Conservation (phyloP, 1,284 basidiomycete species). For the Phellinidium pouzarii region DNA sequence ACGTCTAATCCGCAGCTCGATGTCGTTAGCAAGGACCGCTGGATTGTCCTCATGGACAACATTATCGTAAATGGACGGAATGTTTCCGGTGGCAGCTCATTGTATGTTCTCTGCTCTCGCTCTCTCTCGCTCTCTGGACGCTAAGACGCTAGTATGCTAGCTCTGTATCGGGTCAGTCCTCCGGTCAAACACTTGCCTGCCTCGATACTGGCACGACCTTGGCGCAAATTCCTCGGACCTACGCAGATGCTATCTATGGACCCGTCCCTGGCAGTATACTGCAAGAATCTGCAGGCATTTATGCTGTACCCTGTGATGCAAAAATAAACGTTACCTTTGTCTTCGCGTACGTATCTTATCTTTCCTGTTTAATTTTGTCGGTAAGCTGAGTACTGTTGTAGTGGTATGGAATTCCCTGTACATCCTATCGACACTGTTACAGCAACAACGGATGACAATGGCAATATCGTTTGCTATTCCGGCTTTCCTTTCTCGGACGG, state of each 20-base stretch:
- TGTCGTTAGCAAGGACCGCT: conserved; percentile 17
- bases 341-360: conserved; percentile 7
- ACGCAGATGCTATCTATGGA: conserved; percentile 19
- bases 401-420: conserved; percentile 15
- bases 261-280: conserved; percentile 17
- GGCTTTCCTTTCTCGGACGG: conserved; percentile 11
- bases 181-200: conserved; percentile 18
- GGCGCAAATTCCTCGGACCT: conserved; percentile 14
- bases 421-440: conserved; percentile 20
- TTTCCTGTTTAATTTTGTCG: background rate
- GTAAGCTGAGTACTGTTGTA: background rate
- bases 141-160: background rate
- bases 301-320: conserved; percentile 18
- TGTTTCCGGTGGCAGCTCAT: conserved; percentile 9
- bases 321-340: conserved; percentile 17
- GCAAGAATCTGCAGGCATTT: conserved; percentile 13
- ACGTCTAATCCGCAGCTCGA: background rate
- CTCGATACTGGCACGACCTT: conserved; percentile 20
- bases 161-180: conserved; percentile 9
- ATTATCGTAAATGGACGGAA: conserved; percentile 18
- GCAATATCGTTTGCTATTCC: conserved; percentile 12
- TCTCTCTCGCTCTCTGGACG: background rate
- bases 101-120: conserved; percentile 4
- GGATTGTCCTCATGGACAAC: conserved; percentile 18
- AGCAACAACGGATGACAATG: conserved; percentile 10